phyloP scores from a whole-genome alignment of 345 rosid genomes.

The Gossypium turneri region DNA sequence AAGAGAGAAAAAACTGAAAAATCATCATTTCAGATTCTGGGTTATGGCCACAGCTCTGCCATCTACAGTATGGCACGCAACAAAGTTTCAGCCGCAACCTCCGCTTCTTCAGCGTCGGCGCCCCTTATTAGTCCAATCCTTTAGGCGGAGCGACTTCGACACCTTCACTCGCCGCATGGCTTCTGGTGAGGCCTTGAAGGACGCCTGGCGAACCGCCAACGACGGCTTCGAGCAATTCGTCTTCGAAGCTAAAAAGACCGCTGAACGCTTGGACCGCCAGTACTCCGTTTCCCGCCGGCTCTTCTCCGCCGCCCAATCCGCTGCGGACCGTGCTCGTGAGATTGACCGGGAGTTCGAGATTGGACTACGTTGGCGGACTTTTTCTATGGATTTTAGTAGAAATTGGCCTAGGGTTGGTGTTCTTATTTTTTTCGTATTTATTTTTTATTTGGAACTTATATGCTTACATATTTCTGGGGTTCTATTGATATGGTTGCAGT shows the following conservation, averaged over 20 bases:
- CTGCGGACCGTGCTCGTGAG: constrained; percentile 61
- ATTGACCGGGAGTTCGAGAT: constrained; percentile 75
- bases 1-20: not conserved
- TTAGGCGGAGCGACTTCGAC: constrained; percentile 61
- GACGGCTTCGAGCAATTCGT: constrained; percentile 76
- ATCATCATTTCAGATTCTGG: not conserved
- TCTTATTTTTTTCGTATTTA: not conserved
- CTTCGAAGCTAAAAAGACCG: constrained; percentile 79
- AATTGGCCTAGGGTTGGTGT: constrained; percentile 77
- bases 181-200: constrained; percentile 64
- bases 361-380: constrained; percentile 54
- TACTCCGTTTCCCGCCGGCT: constrained; percentile 74
- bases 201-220: constrained; percentile 82
- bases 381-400: constrained; percentile 63
- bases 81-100: not conserved
- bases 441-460: not conserved
- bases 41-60: constrained; percentile 16
- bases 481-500: constrained; percentile 46
- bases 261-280: constrained; percentile 71
- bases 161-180: constrained; percentile 48
- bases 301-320: constrained; percentile 50
- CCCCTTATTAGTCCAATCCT: constrained; percentile 26
- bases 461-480: not conserved
- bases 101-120: constrained; percentile 8
- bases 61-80: constrained; percentile 4